Evolutionary conservation across 345 rosid genomes (phyloP), one percentile per base, ranked within the genome.

Genomic region (Salix suchowensis): DNA sequence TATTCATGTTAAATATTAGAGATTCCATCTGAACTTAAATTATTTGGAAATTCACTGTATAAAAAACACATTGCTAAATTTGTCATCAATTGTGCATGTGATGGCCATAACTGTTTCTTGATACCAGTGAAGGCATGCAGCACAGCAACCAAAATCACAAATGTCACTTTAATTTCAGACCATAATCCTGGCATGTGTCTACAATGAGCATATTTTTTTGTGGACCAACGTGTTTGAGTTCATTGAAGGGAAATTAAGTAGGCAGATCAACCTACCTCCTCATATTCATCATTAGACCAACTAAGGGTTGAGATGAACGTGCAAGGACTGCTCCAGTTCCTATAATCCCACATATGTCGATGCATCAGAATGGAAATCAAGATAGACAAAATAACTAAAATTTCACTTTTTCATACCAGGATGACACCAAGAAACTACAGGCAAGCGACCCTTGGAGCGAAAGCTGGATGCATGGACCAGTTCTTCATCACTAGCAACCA

Each of bases 271-370:
- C 42, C 40, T 89, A 94, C 98, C 97, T 96, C 80, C 99, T 90
- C 91, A 90, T 87, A 82, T 94, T 96, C 97, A 93, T 92, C 97
- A 96, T 92, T 50, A 94, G 89, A 80, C 99, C 99, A 79, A 92
- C 99, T 68, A 94, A 83, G 74, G 98, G 98, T 80, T 93, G 99
- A 72, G 99, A 94, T 67, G 99, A 96, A 68, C 99, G 98, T 73
- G 99, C 99, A 81, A 96, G 92, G 79, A 91, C 99, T 70, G 98
- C 99, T 79, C 98, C 99, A 52, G 86, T 86, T 80, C 68, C 99
- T 92, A 80, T 65, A 84, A 77, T 67, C 5, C 67, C 60, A 82
- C 74, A 70, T 40, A 78, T 30, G 71, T 62, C 65, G 84, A 40
- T 65, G 76, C 62, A 72, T 77, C 72, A 68, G 77, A 44, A 76